Conservation (phyloP, 176 grass and related monocot species). For the Ananas comosus region DNA sequence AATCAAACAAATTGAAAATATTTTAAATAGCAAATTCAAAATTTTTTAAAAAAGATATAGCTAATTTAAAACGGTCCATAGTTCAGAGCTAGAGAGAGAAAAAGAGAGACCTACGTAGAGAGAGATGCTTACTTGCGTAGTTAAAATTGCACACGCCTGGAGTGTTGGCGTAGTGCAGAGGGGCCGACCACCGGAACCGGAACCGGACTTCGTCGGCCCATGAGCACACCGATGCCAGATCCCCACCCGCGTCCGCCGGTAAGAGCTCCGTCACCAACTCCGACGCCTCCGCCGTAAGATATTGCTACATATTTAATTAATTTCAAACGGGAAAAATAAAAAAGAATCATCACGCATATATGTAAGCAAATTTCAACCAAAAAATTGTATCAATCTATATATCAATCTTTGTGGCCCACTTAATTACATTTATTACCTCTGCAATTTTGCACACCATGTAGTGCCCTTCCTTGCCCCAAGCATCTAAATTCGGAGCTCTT, state of each 20-base stretch:
- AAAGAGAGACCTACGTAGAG: too few species aligned
- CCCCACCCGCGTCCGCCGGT: conserved; percentile 49
- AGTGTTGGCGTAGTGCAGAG: conserved; percentile 82
- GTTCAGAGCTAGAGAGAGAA: too few species aligned
- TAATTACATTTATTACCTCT: conserved; percentile 31
- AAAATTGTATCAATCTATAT: too few species aligned
- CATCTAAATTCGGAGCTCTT: conserved; percentile 20
- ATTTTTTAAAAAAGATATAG: too few species aligned
- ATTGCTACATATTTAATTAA: conserved; percentile 25
- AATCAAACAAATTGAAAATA: too few species aligned
- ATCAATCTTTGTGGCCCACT: too few species aligned
- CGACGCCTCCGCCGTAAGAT: conserved; percentile 54
- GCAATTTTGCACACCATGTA: conserved; percentile 92
- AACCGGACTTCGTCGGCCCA: conserved; percentile 66
- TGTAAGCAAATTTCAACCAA: too few species aligned
- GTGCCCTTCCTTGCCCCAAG: conserved; percentile 92
- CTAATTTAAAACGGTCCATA: too few species aligned
- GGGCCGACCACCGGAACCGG: conserved; percentile 64
- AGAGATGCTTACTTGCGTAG: conserved; percentile 32
- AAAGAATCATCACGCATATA: neutral
- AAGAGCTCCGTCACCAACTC: conserved; percentile 60
- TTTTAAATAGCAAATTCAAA: too few species aligned
- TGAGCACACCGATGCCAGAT: conserved; percentile 70
- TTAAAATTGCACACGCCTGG: conserved; percentile 70
- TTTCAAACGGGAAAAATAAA: neutral